Percentiles rank a stretch among this genome's conserved stretches.
phyloP scores from a whole-genome alignment of 441 rosid genomes.

The Bocquillonia castaneifolia region DNA sequence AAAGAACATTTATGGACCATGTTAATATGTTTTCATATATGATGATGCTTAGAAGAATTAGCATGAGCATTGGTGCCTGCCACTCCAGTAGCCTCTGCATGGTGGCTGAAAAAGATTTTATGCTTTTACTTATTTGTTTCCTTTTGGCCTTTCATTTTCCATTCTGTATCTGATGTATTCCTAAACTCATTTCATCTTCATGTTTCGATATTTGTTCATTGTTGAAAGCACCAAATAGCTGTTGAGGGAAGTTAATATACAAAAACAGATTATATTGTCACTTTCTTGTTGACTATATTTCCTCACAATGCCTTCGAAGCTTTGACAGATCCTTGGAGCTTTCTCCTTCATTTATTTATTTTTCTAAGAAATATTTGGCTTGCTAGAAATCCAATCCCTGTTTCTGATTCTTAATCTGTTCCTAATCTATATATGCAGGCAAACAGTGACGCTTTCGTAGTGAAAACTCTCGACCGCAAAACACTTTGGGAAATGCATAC shows the following conservation, averaged over 20 bases:
- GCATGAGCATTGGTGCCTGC: background rate
- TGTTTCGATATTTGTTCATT: background rate
- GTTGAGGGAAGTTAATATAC: background rate
- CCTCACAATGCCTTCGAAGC: background rate
- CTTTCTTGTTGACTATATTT: background rate
- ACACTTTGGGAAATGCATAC: conserved; percentile 99
- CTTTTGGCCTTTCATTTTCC: background rate
- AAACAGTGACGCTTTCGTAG: conserved; percentile 64
- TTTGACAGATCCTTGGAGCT: background rate
- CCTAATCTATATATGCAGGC: conserved; percentile 41
- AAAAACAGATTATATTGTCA: background rate
- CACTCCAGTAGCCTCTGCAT: background rate
- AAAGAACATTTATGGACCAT: background rate
- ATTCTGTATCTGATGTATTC: background rate
- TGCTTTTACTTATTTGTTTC: background rate
- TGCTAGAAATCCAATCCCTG: background rate
- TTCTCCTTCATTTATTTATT: background rate
- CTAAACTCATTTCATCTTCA: background rate
- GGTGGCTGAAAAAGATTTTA: background rate
- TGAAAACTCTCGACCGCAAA: conserved; percentile 77
- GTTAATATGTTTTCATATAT: background rate
- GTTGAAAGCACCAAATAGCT: background rate
- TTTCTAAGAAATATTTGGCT: background rate
- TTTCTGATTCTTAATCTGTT: background rate
- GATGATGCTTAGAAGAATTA: background rate